phyloP scores from a whole-genome alignment of 1,139 yeast species.

The Yamadazyma blattariae region DNA sequence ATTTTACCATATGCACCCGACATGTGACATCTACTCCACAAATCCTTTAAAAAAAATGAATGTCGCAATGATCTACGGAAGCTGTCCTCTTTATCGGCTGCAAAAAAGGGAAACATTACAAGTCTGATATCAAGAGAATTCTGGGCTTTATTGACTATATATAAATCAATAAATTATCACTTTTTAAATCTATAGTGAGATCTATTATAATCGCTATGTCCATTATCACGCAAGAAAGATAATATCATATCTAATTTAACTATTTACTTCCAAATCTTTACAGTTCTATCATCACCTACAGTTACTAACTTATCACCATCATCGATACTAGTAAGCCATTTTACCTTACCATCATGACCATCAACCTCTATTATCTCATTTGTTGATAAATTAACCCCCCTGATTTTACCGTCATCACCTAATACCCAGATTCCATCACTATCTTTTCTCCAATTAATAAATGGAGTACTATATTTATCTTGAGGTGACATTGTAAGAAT shows the following conservation, averaged over 20 bases:
- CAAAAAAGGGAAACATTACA: too few species aligned
- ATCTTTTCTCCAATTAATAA: conserved; percentile 36
- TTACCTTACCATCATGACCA: conserved; percentile 47
- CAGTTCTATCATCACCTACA: conserved; percentile 12
- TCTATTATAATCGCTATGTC: too few species aligned
- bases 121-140: too few species aligned
- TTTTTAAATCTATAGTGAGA: too few species aligned
- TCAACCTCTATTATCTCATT: conserved; percentile 24
- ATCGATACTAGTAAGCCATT: conserved; percentile 36
- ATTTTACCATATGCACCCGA: neutral
- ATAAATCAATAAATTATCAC: too few species aligned
- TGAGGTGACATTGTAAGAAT: conserved; percentile 64
- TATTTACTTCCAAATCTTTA: conserved; percentile 12
- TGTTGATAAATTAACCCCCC: conserved; percentile 51
- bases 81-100: neutral
- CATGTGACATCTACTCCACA: neutral
- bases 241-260: too few species aligned
- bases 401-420: conserved; percentile 65
- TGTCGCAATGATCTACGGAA: neutral
- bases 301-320: conserved; percentile 15
- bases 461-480: conserved; percentile 63
- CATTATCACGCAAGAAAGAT: too few species aligned
- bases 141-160: too few species aligned
- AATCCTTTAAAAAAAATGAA: too few species aligned
- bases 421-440: conserved; percentile 58